phyloP scores from a whole-genome alignment of 345 rosid species.

The Brassica napus region Da-Ae NC_063439.1:3025501-3026000 shows the following conservation, averaged over 20 bases:
- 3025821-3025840: constrained; percentile 54
- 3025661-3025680: constrained; percentile 74
- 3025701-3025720: constrained; percentile 49
- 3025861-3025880: constrained; percentile 51
- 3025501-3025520: constrained; percentile 75
- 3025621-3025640: constrained; percentile 69
- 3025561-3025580: constrained; percentile 52
- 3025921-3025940: constrained; percentile 40
- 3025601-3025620: constrained; percentile 70
- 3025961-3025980: constrained; percentile 34
- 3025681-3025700: constrained; percentile 68
- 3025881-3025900: constrained; percentile 58
- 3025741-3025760: constrained; percentile 51
- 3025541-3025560: constrained; percentile 56
- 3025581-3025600: constrained; percentile 57
- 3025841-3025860: constrained; percentile 59
- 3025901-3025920: constrained; percentile 56
- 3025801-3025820: constrained; percentile 57
- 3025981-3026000: constrained; percentile 1
- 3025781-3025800: constrained; percentile 64
- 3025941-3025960: constrained; percentile 20
- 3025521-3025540: constrained; percentile 63
- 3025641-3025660: constrained; percentile 73
- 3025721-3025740: constrained; percentile 53
- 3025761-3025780: constrained; percentile 58